Conservation (phyloP, 1,284 basidiomycete genomes). For the Inonotus hispidus region DNA sequence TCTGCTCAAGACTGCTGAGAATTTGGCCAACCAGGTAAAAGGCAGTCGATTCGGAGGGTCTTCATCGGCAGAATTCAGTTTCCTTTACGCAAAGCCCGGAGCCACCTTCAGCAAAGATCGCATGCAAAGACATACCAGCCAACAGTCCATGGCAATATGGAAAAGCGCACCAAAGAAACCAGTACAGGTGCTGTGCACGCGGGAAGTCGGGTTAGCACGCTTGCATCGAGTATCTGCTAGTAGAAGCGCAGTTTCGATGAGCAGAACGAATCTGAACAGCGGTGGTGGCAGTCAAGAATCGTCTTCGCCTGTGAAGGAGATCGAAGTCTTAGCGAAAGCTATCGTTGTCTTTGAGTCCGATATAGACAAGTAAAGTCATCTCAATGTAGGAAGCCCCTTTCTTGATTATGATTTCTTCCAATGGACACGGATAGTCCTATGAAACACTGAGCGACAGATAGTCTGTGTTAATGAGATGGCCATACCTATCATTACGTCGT, state of each 20-base stretch:
- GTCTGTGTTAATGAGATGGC: too few species aligned
- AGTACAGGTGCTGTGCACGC: slow-evolving; percentile 9
- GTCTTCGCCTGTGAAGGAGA: slow-evolving; percentile 1
- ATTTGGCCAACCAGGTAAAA: slow-evolving; percentile 6
- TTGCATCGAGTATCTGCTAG: neutral
- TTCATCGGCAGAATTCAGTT: slow-evolving; percentile 3
- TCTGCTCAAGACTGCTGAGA: slow-evolving; percentile 12
- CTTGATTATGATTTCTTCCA: too few species aligned
- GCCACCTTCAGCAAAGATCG: slow-evolving; percentile 13
- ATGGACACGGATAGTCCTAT: too few species aligned
- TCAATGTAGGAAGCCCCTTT: neutral
- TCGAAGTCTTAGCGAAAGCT: slow-evolving; percentile 12
- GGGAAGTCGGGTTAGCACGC: slow-evolving; percentile 7
- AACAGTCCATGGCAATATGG: neutral
- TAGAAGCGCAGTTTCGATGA: neutral
- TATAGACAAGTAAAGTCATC: slow-evolving; percentile 8
- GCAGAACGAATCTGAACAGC: neutral
- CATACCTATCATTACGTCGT: too few species aligned
- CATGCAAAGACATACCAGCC: slow-evolving; percentile 11
- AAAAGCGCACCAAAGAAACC: slow-evolving; percentile 6
- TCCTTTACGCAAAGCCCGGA: slow-evolving; percentile 13
- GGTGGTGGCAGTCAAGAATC: neutral
- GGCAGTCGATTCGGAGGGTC: neutral
- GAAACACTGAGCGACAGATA: too few species aligned
- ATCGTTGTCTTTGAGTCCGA: slow-evolving; percentile 13